phyloP scores from a whole-genome alignment of 2,329 filamentous ascomycete species.

The Eutypella sp. region DNA sequence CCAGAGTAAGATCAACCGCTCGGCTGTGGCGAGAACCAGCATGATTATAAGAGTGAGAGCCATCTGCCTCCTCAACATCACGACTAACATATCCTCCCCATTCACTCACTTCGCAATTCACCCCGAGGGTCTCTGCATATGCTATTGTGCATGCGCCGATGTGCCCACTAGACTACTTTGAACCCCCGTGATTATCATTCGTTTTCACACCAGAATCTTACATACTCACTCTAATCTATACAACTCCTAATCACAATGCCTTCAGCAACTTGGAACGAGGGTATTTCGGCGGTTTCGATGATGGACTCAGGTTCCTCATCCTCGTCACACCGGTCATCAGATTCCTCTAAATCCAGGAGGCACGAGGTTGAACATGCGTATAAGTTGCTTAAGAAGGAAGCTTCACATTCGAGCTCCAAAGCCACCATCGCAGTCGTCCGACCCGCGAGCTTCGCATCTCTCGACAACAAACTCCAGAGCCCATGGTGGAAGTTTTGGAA shows the following conservation, averaged over 20 bases:
- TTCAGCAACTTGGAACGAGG: not conserved
- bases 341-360: not conserved
- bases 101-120: not conserved
- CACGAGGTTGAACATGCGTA: conserved; percentile 1
- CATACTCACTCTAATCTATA: not conserved
- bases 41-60: not conserved
- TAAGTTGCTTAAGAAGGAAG: conserved; percentile 1
- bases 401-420: not conserved
- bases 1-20: not conserved
- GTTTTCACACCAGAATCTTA: not conserved
- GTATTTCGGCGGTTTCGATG: conserved; percentile 1
- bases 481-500: conserved; percentile 4
- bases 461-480: conserved; percentile 1
- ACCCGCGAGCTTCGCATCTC: not conserved
- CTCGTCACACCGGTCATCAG: not conserved
- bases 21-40: not conserved
- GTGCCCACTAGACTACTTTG: not conserved
- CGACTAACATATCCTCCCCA: too few relatives aligned
- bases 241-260: not conserved
- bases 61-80: not conserved
- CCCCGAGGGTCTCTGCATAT: not conserved
- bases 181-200: not conserved
- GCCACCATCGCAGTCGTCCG: not conserved
- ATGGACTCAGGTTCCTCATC: not conserved
- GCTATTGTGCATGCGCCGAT: not conserved